Conservation (phyloP, 1,139 yeast species). For the Blastobotrys illinoisensis region DNA sequence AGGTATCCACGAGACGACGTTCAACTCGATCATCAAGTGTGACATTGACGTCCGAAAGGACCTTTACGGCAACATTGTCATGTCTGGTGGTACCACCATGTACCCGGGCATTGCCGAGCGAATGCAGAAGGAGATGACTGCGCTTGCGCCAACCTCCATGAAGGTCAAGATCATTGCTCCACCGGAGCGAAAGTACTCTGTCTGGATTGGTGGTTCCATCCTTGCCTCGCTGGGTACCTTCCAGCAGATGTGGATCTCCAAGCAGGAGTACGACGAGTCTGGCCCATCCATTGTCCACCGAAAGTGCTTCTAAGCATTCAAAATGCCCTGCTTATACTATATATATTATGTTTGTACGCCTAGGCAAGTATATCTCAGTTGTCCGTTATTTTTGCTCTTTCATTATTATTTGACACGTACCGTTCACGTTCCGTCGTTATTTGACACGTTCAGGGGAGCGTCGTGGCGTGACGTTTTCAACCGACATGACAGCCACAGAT, state of each 20-base stretch:
- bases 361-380: background rate
- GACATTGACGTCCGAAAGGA: constrained; percentile 99
- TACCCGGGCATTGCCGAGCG: constrained; percentile 99
- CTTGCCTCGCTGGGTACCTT: constrained; percentile 97
- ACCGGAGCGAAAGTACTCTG: constrained; percentile 99
- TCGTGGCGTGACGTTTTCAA: no score
- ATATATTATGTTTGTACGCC: background rate
- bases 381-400: background rate
- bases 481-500: no score
- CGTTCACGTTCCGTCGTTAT: no score
- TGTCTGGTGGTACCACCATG: constrained; percentile 99
- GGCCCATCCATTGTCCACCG: constrained; percentile 99
- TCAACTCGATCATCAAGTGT: constrained; percentile 98
- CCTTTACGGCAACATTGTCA: constrained; percentile 97
- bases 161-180: constrained; percentile 99
- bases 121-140: constrained; percentile 99
- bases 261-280: constrained; percentile 98
- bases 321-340: background rate
- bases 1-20: constrained; percentile 99
- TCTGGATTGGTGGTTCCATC: constrained; percentile 99
- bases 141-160: constrained; percentile 99
- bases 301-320: constrained; percentile 85
- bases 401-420: no score
- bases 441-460: no score
- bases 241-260: constrained; percentile 94